phyloP scores from a whole-genome alignment of 345 rosid species.

The Chamaenerion angustifolium region DNA sequence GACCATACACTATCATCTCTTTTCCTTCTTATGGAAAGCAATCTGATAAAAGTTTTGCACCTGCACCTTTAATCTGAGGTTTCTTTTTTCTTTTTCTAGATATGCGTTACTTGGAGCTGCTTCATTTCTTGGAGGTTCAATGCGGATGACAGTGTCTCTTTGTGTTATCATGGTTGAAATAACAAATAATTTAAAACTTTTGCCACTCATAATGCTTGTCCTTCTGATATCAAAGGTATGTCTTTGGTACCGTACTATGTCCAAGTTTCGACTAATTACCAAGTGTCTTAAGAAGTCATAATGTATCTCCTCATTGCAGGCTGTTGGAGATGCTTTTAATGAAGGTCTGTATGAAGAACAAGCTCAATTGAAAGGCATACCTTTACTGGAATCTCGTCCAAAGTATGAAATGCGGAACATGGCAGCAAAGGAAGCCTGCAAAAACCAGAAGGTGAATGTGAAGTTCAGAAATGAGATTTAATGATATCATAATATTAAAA shows the following conservation, averaged over 20 bases:
- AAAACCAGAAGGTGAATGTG: constrained; percentile 60
- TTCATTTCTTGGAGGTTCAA: constrained; percentile 97
- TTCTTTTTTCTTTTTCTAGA: constrained; percentile 24
- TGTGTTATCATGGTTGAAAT: constrained; percentile 99
- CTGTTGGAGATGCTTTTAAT: constrained; percentile 97
- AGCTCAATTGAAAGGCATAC: constrained; percentile 67
- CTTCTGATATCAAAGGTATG: constrained; percentile 93
- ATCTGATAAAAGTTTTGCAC: constrained; percentile 1
- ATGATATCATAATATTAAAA: neutral
- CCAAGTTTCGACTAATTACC: neutral
- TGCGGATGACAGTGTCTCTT: constrained; percentile 95
- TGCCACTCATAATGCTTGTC: constrained; percentile 96
- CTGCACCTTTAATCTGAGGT: constrained; percentile 1
- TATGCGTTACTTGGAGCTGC: constrained; percentile 98
- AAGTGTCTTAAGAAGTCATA: neutral
- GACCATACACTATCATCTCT: neutral
- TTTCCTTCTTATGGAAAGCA: neutral
- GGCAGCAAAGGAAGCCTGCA: constrained; percentile 76
- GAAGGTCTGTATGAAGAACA: constrained; percentile 92
- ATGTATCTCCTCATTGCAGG: constrained; percentile 28
- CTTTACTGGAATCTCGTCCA: constrained; percentile 83
- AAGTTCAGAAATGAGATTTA: constrained; percentile 1
- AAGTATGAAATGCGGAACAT: constrained; percentile 65
- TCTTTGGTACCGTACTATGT: constrained; percentile 4
- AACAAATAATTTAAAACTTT: constrained; percentile 77